These are phyloP conservation scores for Wallacemonas collosoma DNA, from an alignment of 208 protist species.

Conservation along the genomic window DNA sequence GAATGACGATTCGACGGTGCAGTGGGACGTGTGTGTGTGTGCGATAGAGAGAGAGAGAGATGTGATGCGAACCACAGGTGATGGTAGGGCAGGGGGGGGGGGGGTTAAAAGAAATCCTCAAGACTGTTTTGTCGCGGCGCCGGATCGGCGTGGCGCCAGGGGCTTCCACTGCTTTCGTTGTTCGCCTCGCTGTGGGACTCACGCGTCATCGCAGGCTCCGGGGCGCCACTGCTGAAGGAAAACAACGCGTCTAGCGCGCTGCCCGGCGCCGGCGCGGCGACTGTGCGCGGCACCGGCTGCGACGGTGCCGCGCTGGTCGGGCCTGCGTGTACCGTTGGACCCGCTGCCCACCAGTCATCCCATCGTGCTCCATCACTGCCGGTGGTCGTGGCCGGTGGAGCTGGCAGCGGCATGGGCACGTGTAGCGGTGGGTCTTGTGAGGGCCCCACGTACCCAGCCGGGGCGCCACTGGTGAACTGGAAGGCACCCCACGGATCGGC, in stretches of 20 bases:
- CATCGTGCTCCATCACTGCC: too few relatives aligned
- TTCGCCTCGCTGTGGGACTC: neutral
- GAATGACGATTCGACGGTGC: too few relatives aligned
- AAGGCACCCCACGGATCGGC: neutral
- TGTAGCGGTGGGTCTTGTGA: neutral
- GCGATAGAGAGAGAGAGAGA: too few relatives aligned
- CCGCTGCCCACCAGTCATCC: neutral
- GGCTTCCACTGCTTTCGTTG: neutral
- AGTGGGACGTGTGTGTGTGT: too few relatives aligned
- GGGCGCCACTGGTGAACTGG: conserved; percentile 41
- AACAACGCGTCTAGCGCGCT: conserved; percentile 54
- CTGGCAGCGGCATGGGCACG: neutral
- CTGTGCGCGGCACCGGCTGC: neutral
- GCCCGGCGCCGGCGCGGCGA: conserved; percentile 24
- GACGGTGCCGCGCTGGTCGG: neutral
- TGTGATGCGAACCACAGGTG: too few relatives aligned
- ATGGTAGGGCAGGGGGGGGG: neutral
- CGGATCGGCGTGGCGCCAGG: neutral
- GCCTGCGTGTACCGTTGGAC: neutral
- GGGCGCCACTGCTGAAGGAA: conserved; percentile 18
- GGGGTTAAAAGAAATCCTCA: conserved; percentile 46
- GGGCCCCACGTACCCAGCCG: conserved; percentile 26
- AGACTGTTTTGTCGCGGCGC: conserved; percentile 16
- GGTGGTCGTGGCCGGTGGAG: too few relatives aligned
- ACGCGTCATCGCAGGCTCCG: neutral